These are phyloP conservation scores for Epichloe brachyelytri DNA, from an alignment of 2,329 filamentous ascomycete genomes.

Conservation along the genomic window DNA sequence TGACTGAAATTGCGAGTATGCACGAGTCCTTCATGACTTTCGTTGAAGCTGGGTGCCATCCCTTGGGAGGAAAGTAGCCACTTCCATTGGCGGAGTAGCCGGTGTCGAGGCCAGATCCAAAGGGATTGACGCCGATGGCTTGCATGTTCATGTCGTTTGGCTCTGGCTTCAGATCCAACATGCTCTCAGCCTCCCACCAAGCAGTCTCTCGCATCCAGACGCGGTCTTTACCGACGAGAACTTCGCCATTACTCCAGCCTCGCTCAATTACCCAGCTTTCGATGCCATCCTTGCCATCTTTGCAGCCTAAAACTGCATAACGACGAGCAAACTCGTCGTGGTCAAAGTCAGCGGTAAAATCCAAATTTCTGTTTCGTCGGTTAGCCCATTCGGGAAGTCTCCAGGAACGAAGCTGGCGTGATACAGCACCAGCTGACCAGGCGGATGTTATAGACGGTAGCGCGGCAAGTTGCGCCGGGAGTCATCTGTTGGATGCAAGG, in stretches of 20 bases:
- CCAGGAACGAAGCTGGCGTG: slow-evolving; percentile 86
- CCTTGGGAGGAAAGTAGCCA: slow-evolving; percentile 58
- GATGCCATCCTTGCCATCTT: slow-evolving; percentile 81
- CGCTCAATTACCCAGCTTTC: slow-evolving; percentile 90
- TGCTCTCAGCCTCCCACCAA: slow-evolving; percentile 96
- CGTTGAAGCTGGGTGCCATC: slow-evolving; percentile 47
- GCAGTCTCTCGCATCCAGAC: slow-evolving; percentile 90
- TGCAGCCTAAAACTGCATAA: slow-evolving; percentile 73
- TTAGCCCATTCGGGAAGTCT: slow-evolving; percentile 94
- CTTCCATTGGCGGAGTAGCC: slow-evolving; percentile 55
- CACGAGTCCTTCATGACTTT: slow-evolving; percentile 61
- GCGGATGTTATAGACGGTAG: slow-evolving; percentile 61
- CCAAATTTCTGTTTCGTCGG: slow-evolving; percentile 74
- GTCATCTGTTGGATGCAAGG: slow-evolving; percentile 83
- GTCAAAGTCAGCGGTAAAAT: slow-evolving; percentile 96
- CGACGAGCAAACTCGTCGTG: slow-evolving; percentile 79
- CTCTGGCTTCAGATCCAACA: slow-evolving; percentile 76
- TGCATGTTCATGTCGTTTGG: slow-evolving; percentile 24
- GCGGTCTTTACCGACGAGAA: slow-evolving; percentile 78
- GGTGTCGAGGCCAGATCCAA: slow-evolving; percentile 44
- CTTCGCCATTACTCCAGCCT: slow-evolving; percentile 96
- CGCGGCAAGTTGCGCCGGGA: slow-evolving; percentile 62
- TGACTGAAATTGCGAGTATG: slow-evolving; percentile 44
- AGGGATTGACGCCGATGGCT: slow-evolving; percentile 32
- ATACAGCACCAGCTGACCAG: slow-evolving; percentile 90